phyloP scores from a whole-genome alignment of 108 stramenopile species.

The Mediolabrus comicus region DNA sequence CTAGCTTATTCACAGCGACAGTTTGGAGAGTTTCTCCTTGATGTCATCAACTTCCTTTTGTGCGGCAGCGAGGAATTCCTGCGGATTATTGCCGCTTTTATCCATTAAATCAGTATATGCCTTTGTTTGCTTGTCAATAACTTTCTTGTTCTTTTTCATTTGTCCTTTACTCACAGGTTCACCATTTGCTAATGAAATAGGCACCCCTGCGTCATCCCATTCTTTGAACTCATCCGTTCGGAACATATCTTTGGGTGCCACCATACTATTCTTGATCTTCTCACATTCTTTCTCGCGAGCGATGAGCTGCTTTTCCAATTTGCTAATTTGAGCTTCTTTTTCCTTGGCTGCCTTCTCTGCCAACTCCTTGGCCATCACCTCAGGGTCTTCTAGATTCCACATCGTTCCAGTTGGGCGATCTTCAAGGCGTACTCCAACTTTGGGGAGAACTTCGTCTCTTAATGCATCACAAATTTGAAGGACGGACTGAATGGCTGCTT shows the following conservation, averaged over 20 bases:
- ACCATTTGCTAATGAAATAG: conserved; percentile 42
- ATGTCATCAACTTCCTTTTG: conserved; percentile 42
- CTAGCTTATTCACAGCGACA: conserved; percentile 22
- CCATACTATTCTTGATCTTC: conserved; percentile 48
- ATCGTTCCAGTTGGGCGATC: conserved; percentile 79
- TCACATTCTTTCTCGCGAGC: conserved; percentile 50
- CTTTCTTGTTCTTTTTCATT: conserved; percentile 52
- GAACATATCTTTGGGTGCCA: conserved; percentile 47
- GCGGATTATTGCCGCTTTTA: conserved; percentile 42
- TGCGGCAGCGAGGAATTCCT: conserved; percentile 38
- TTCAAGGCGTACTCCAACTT: conserved; percentile 91
- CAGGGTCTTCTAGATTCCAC: conserved; percentile 94
- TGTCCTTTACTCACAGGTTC: conserved; percentile 46
- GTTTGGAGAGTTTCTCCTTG: conserved; percentile 33
- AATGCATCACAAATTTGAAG: conserved; percentile 84
- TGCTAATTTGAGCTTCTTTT: conserved; percentile 48
- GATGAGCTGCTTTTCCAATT: conserved; percentile 51
- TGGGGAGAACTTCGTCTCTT: conserved; percentile 86
- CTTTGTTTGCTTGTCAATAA: conserved; percentile 49
- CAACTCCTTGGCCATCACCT: conserved; percentile 70
- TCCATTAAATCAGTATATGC: conserved; percentile 43
- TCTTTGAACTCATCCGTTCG: conserved; percentile 57
- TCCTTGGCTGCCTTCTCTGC: conserved; percentile 64
- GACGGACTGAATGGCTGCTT: conserved; percentile 52
- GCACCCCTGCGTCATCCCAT: conserved; percentile 54